These are phyloP conservation scores for Royoungia palumana DNA, from an alignment of 768 basidiomycete genomes.

Conservation along the genomic window DNA sequence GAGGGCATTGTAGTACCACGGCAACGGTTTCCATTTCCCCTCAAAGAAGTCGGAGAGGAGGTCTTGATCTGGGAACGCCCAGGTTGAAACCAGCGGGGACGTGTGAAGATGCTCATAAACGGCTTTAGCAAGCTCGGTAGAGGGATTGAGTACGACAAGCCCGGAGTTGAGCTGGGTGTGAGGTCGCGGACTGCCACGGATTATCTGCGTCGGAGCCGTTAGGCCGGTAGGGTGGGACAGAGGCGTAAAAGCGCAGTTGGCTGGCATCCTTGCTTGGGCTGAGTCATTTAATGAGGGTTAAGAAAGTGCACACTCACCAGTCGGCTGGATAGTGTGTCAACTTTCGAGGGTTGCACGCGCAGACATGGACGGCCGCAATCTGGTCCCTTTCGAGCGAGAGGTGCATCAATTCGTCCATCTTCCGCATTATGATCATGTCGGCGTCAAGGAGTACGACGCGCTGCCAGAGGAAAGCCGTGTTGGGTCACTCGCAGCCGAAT, in stretches of 20 bases:
- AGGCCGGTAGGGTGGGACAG: conserved; percentile 44
- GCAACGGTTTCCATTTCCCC: conserved; percentile 73
- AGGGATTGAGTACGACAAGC: conserved; percentile 81
- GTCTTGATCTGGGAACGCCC: conserved; percentile 92
- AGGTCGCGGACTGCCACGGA: conserved; percentile 57
- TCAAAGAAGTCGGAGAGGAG: conserved; percentile 77
- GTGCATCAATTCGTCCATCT: conserved; percentile 76
- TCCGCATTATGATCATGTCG: conserved; percentile 80
- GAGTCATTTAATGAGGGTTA: not conserved
- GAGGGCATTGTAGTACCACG: conserved; percentile 90
- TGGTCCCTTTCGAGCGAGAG: conserved; percentile 55
- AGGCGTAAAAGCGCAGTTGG: conserved; percentile 80
- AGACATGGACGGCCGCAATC: conserved; percentile 88
- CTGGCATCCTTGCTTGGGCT: conserved; percentile 66
- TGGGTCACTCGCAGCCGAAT: not conserved
- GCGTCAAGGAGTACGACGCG: conserved; percentile 79
- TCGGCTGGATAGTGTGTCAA: conserved; percentile 83
- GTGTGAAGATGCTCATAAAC: conserved; percentile 46
- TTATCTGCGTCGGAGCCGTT: conserved; percentile 42
- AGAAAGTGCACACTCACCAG: conserved; percentile 52
- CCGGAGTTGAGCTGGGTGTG: conserved; percentile 88
- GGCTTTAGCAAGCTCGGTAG: conserved; percentile 45
- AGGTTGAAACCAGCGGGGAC: conserved; percentile 50
- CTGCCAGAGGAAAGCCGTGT: conserved; percentile 36
- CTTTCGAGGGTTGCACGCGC: conserved; percentile 90